Evolutionary conservation across 2,329 filamentous ascomycete genomes (phyloP).

Genomic region (Microsporum audouinii): DNA sequence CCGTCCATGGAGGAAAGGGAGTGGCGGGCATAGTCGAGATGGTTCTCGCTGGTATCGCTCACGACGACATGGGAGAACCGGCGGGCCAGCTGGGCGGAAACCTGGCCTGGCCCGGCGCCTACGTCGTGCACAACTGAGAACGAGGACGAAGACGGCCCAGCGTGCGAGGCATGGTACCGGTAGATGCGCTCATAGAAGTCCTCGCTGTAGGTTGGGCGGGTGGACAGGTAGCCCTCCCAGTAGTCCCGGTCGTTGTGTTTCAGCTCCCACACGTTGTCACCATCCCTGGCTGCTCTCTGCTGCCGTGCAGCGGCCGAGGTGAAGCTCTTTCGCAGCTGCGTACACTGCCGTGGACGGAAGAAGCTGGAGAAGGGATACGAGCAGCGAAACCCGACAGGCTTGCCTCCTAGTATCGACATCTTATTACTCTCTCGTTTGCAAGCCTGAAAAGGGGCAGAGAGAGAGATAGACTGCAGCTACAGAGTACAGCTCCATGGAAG

Average conservation of each 20-base stretch:
- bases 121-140: conserved; percentile 5
- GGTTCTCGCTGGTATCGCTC: conserved; percentile 2
- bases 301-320: neutral
- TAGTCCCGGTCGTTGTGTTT: neutral
- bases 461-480: too few species aligned
- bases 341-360: neutral
- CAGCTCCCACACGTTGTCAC: neutral
- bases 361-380: neutral
- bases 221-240: conserved; percentile 3
- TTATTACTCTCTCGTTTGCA: too few species aligned
- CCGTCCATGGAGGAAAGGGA: neutral
- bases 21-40: neutral
- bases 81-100: neutral
- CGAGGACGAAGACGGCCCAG: neutral
- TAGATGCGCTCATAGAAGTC: conserved; percentile 6
- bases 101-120: conserved; percentile 5
- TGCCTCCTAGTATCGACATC: neutral
- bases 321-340: neutral
- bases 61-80: conserved; percentile 5
- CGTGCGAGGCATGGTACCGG: neutral
- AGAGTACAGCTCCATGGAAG: too few species aligned
- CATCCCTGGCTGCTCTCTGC: neutral
- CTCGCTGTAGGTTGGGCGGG: conserved; percentile 1
- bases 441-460: too few species aligned
- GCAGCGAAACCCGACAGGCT: neutral